Base-by-base conservation (phyloP, 805 yeast species). In the Starmerella vitae region DNA sequence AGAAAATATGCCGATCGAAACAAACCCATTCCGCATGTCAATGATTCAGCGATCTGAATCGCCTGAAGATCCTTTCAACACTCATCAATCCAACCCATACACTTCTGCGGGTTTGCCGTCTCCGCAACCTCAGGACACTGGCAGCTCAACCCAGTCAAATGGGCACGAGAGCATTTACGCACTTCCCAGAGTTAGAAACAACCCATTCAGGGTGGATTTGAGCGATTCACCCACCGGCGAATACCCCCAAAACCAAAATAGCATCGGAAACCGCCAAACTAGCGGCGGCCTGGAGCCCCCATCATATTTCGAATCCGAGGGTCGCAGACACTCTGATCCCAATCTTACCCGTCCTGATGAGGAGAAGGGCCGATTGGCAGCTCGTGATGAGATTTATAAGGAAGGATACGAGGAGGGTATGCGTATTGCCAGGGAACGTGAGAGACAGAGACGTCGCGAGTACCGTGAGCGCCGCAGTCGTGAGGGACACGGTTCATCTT, bases 21-120 rank as follows among this genome's bases (percentile, higher is more conserved):
- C 51, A 13, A 52, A 52, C 27, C 56, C 56, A 36, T 51, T 51
- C 45, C 48, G 55, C 31, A 41, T 41, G 38, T 49, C 53, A 28
- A 50, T 52, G 43, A 42, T 49, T 28, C 43, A 38, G 39, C 52
- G 55, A 15, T 39, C 51, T 19, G 48, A 47, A 36, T 51, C 57
- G 20, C 59, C 58, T 10, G 57, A 53, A 21, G 54, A 35, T 27
- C 41, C 44, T 12, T 41, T 37, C 22, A 34, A 18, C 5, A 15
- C 21, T 6, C 20, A 6, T 13, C 7, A 17, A 15, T 26, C 15
- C 26, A 9, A 14, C 26, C 15, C 8, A 19, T 15, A 20, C 36
- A 18, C 17, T n/a, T 12, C 14, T 9, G 7, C 12, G 17, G n/a
- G n/a, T n/a, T n/a, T n/a, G n/a, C n/a, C n/a, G n/a, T n/a, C n/a